These are phyloP conservation scores for Neonectria coccinea DNA, from an alignment of 2,329 filamentous ascomycete species.

Conservation along the genomic window DNA sequence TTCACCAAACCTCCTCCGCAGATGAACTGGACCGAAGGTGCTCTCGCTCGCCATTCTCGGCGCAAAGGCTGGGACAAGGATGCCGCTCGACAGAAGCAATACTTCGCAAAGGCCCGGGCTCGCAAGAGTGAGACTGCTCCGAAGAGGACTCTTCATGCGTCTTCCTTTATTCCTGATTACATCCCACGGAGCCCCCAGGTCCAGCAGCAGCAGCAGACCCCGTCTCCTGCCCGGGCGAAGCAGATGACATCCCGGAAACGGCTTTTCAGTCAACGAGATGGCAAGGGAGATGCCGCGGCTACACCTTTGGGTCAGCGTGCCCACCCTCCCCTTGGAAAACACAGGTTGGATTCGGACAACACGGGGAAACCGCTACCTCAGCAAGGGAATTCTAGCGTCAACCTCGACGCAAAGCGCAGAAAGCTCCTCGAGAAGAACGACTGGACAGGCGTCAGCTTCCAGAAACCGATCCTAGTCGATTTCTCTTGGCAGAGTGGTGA, in stretches of 20 bases:
- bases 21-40: constrained; percentile 59
- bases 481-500: constrained; percentile 32
- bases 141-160: constrained; percentile 7
- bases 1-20: constrained; percentile 11
- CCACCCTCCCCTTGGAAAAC: neutral
- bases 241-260: constrained; percentile 26
- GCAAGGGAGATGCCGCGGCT: neutral
- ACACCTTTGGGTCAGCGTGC: neutral
- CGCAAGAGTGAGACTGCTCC: constrained; percentile 33
- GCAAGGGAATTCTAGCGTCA: constrained; percentile 10
- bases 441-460: constrained; percentile 49
- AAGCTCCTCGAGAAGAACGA: constrained; percentile 44
- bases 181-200: constrained; percentile 28
- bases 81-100: constrained; percentile 51
- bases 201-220: neutral
- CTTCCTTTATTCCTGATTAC: constrained; percentile 47
- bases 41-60: constrained; percentile 52
- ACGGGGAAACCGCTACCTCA: neutral
- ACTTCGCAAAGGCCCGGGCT: constrained; percentile 53
- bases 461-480: constrained; percentile 45
- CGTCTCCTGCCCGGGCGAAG: constrained; percentile 20
- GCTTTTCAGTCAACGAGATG: constrained; percentile 24
- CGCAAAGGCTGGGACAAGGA: constrained; percentile 50
- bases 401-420: constrained; percentile 41
- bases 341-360: neutral